Percentiles rank a stretch among this genome's conserved stretches.
phyloP scores from a whole-genome alignment of 257 asterid genomes.

The Echium plantagineum region DNA sequence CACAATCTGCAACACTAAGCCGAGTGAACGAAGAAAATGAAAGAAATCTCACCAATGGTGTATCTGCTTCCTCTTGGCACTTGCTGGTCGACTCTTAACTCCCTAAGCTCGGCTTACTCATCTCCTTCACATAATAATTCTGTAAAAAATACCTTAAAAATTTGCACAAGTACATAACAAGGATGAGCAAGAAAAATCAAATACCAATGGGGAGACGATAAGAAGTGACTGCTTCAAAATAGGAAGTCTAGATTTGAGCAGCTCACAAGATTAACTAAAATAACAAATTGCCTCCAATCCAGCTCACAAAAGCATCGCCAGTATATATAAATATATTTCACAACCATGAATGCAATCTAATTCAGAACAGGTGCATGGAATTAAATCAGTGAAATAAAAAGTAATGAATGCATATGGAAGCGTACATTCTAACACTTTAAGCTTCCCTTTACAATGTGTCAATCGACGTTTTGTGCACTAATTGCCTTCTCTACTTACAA shows the following conservation, averaged over 20 bases:
- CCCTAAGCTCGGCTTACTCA: no score
- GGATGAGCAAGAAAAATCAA: neutral
- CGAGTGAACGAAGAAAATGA: no score
- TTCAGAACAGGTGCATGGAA: no score
- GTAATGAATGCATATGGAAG: no score
- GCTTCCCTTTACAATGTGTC: neutral
- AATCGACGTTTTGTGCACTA: slow-evolving; percentile 6
- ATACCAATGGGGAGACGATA: neutral
- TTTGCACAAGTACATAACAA: neutral
- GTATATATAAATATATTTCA: neutral
- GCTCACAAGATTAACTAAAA: neutral
- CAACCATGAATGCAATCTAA: neutral
- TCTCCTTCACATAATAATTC: neutral
- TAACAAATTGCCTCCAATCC: neutral
- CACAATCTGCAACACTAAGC: no score
- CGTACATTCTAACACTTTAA: no score
- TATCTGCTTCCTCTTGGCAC: no score
- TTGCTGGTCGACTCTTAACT: no score
- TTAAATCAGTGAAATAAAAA: no score
- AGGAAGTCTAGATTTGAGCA: neutral
- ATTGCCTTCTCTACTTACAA: slow-evolving; percentile 33
- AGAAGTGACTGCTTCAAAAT: neutral
- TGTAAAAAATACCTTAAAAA: neutral
- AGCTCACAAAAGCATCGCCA: neutral
- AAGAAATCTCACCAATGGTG: no score